Evolutionary conservation across 768 basidiomycete species (phyloP), one percentile per base, ranked within the genome.

Genomic region (Candolleomyces efflorescens): DNA sequence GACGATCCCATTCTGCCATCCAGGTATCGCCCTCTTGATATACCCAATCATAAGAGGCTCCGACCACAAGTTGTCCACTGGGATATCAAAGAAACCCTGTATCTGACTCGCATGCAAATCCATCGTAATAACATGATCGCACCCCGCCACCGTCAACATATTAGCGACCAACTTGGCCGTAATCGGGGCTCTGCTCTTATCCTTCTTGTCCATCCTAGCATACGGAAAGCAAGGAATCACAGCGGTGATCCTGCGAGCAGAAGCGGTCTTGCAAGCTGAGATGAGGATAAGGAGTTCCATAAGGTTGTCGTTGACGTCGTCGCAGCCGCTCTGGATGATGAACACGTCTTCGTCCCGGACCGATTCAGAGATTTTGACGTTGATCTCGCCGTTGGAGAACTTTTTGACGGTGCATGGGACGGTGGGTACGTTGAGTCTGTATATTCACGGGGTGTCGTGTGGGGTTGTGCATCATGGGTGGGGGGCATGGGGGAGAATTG

Each of bases 121-220:
- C 90, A 98, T 96, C n/a, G 96, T 98, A 64, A 99, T 98, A 67
- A 99, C 89, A 68, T 98, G 96, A 73, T 98, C 96, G 69, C 94
- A 97, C 22, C 96, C 96, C 9, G 97, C 95, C 48, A 97, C 92
- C 45, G 86, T 88, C 59, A 99, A 79, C 96, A 98, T 98, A 73
- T 97, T 98, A 22, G 96, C 95, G 49, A 98, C 92, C 54, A 99
- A 83, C 75, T 99, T 99, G 47, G 96, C 94, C 4, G 96, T 98
- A 71, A 99, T 99, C 23, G 97, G 96, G 3, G 94, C 94, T 6
- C 96, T 82, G 5, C 86, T 87, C 77, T 91, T 92, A 78, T 99
- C 94, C 80, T 98, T 99, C 76, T 97, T 97, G 80, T 98, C 96
- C 83, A 93, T 93, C 10, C 96, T 81, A 1, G 95, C 90, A 67